Base-by-base conservation (phyloP, 805 yeast species). In the Lipomyces sp. region DNA sequence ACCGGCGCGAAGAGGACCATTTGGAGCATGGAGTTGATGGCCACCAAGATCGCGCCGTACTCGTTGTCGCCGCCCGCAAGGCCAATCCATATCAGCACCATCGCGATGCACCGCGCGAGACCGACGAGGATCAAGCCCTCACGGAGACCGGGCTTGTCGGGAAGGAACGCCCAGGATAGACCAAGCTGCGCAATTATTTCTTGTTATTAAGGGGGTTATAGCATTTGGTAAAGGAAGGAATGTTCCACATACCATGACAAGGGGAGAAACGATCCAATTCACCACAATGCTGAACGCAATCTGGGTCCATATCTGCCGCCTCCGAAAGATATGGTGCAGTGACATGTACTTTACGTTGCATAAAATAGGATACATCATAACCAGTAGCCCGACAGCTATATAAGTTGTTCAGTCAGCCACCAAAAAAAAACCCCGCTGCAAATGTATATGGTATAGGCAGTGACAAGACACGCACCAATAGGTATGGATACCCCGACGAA, bases 61-160 rank as follows among this genome's bases (percentile, higher is more conserved):
- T 70, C 70, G 42, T 18, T 39, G 22, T 78, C 80, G 5, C 83
- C 83, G 6, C 66, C 71, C 1, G 82, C 79, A 14, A 79, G 67
- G 21, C 75, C 72, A 59, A 75, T 79, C 55, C 55, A 50, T 13
- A 50, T 49, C 28, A 50, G 36, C 6, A 52, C 53, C 83, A 79
- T 79, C 16, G 83, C 84, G 55, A 79, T 78, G 60, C 84, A 79
- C 51, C 83, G 64, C 4, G 81, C 83, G 33, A 77, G 47, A 0
- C 84, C 84, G 37, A 79, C 76, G 74, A 79, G 72, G 23, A 79
- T 77, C n/a, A 79, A 68, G 1, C 83, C 83, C 37, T 64, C 66
- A 39, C 83, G 65, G 49, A 74, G 76, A 44, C 75, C 83, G 4
- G 64, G 63, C 43, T 71, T 58, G 49, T 78, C 75, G 46, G 75